Percentiles rank a stretch among this genome's conserved stretches.
These are phyloP conservation scores for Hypomyces rosellus DNA, from an alignment of 2,329 filamentous ascomycete species.

Conservation along the genomic window DNA sequence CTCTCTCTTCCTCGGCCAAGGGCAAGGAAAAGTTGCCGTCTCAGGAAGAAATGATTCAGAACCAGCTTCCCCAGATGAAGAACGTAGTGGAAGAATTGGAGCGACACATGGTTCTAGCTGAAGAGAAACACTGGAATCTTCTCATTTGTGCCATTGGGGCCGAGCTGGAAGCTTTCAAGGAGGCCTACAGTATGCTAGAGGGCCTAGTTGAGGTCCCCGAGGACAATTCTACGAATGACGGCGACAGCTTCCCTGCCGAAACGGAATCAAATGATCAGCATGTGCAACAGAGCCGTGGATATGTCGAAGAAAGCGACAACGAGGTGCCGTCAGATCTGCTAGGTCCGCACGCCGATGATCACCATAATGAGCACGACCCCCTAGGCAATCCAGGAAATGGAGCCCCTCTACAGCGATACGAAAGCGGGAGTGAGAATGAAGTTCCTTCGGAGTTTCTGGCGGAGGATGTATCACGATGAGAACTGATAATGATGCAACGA, in stretches of 20 bases:
- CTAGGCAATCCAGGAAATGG: slow-evolving; percentile 14
- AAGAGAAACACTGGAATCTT: slow-evolving; percentile 63
- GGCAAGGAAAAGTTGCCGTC: slow-evolving; percentile 25
- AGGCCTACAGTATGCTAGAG: slow-evolving; percentile 52
- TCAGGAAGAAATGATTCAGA: slow-evolving; percentile 34
- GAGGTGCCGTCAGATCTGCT: slow-evolving; percentile 21
- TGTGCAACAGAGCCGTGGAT: background rate
- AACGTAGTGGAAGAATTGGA: slow-evolving; percentile 50
- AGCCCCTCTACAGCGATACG: slow-evolving; percentile 19
- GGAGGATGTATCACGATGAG: slow-evolving; percentile 27
- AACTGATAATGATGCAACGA: background rate
- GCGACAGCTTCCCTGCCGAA: slow-evolving; percentile 8
- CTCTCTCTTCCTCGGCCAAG: slow-evolving; percentile 16
- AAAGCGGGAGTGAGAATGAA: slow-evolving; percentile 43
- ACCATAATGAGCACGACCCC: slow-evolving; percentile 12
- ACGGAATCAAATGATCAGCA: slow-evolving; percentile 2
- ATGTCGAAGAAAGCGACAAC: slow-evolving; percentile 17
- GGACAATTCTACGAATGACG: background rate
- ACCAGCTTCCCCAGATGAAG: slow-evolving; percentile 51
- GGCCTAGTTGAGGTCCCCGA: slow-evolving; percentile 10
- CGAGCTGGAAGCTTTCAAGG: slow-evolving; percentile 60
- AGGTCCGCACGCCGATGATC: slow-evolving; percentile 25
- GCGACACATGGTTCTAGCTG: slow-evolving; percentile 46
- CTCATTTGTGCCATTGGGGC: slow-evolving; percentile 71
- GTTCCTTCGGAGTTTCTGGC: slow-evolving; percentile 47